phyloP scores from a whole-genome alignment of 257 asterid genomes.

The Solanum chilense region DNA sequence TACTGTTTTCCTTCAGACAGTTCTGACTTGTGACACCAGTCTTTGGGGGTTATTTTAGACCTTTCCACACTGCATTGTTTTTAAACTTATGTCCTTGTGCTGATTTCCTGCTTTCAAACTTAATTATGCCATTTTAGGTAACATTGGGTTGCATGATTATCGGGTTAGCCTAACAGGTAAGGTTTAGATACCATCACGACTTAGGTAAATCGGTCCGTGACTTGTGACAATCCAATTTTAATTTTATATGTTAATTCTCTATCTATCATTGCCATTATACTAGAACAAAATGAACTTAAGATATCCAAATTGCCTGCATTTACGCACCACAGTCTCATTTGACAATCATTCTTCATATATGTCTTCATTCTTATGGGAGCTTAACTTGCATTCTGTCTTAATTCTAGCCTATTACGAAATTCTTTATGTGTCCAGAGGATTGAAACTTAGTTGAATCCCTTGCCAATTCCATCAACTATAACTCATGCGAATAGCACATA shows the following conservation, averaged over 20 bases:
- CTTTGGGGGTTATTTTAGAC: not conserved
- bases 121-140: not conserved
- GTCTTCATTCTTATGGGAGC: not conserved
- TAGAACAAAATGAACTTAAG: not conserved
- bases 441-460: not conserved
- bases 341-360: not conserved
- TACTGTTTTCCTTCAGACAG: not conserved
- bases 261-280: not conserved
- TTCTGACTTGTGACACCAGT: not conserved
- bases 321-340: not conserved
- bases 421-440: not conserved
- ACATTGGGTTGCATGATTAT: not conserved
- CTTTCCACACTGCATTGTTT: not conserved
- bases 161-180: not conserved
- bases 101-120: not conserved
- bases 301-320: not conserved
- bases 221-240: not conserved
- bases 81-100: not conserved
- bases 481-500: not conserved
- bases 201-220: not conserved
- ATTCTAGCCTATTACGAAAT: not conserved
- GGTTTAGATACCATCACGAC: not conserved
- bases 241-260: not conserved
- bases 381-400: not conserved
- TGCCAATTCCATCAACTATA: not conserved